Conservation (phyloP, 306 rosid genomes). For the Pueraria montana region DNA sequence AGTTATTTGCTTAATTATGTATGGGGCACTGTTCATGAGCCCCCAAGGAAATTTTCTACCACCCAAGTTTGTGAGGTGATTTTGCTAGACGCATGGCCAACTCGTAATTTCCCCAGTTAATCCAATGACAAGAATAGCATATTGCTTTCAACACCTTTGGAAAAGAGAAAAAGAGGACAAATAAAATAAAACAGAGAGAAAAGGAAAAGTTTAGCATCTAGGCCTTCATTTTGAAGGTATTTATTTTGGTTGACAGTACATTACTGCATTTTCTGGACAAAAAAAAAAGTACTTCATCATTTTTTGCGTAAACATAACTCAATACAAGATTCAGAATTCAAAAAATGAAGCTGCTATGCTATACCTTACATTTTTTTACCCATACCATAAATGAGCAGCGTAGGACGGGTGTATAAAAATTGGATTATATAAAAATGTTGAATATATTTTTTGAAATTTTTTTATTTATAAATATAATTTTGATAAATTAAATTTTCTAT, state of each 20-base stretch:
- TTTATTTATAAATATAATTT: too few relatives aligned
- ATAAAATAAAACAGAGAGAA: neutral
- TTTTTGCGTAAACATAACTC: neutral
- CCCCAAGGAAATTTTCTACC: neutral
- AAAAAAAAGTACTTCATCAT: neutral
- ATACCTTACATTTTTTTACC: neutral
- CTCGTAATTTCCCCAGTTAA: neutral
- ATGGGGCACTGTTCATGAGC: neutral
- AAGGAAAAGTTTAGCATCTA: constrained; percentile 9
- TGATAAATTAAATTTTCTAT: too few relatives aligned
- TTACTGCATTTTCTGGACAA: neutral
- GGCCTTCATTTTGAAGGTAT: neutral
- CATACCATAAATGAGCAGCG: neutral
- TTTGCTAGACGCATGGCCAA: neutral
- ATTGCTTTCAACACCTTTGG: constrained; percentile 22
- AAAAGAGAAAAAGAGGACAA: constrained; percentile 1
- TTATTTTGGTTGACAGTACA: neutral
- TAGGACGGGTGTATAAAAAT: too few relatives aligned
- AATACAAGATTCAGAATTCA: neutral
- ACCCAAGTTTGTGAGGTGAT: neutral
- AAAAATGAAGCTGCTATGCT: neutral
- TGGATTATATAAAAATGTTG: too few relatives aligned
- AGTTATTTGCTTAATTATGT: neutral
- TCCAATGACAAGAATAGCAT: constrained; percentile 19
- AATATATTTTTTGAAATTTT: too few relatives aligned